A percentile compares a stretch with the other conserved stretches of the same genome.
Conservation (phyloP, 805 yeast species). For the Wickerhamomyces strasburgensis region DNA sequence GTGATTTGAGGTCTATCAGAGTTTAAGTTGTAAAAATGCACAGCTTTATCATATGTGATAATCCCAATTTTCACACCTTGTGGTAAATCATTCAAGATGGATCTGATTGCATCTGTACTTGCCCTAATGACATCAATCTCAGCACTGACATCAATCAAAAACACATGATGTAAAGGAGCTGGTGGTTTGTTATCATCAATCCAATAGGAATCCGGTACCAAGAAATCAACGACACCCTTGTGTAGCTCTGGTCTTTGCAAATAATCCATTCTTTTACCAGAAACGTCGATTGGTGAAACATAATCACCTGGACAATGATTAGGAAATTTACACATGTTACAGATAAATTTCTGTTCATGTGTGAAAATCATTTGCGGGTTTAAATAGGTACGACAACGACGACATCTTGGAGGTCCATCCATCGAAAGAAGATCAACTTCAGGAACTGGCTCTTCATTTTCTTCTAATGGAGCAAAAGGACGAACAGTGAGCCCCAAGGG, state of each 20-base stretch:
- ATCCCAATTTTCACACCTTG: conserved; percentile 49
- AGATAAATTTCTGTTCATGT: conserved; percentile 58
- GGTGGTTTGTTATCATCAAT: conserved; percentile 36
- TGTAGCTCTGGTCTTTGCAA: conserved; percentile 68
- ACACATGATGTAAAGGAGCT: conserved; percentile 59
- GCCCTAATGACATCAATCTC: conserved; percentile 56
- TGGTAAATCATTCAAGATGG: conserved; percentile 33
- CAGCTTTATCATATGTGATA: conserved; percentile 64
- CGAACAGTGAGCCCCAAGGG: conserved; percentile 79
- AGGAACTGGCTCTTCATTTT: conserved; percentile 54
- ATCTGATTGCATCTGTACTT: conserved; percentile 65
- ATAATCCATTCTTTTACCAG: conserved; percentile 61
- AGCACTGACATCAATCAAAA: conserved; percentile 67
- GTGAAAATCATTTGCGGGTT: conserved; percentile 74
- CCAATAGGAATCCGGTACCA: conserved; percentile 73
- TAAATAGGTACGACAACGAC: conserved; percentile 58
- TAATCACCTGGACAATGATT: conserved; percentile 67
- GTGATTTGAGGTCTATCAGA: conserved; percentile 51
- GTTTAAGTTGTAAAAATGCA: conserved; percentile 70
- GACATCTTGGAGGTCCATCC: conserved; percentile 81
- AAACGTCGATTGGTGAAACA: conserved; percentile 52
- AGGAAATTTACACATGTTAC: conserved; percentile 84
- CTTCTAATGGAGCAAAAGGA: conserved; percentile 70
- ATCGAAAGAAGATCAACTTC: conserved; percentile 49
- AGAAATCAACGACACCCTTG: conserved; percentile 79